A percentile compares a stretch with the other conserved stretches of the same genome.
Conservation (phyloP, 1,139 yeast genomes). For the Yamadazyma triangularis region DNA sequence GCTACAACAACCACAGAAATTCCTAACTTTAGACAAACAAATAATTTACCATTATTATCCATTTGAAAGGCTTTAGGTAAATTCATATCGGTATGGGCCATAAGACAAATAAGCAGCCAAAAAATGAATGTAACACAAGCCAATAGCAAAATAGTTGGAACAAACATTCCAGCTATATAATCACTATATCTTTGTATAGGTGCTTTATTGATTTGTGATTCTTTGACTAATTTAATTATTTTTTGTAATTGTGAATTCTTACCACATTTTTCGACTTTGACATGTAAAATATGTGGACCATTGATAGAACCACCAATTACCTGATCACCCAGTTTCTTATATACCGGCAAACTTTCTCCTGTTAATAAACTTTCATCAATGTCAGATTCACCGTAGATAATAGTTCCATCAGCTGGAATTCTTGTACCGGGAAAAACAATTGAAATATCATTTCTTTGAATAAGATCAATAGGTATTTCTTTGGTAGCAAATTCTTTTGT, state of each 20-base stretch:
- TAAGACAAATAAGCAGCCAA: conserved; percentile 52
- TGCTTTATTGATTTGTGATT: conserved; percentile 84
- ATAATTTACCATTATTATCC: conserved; percentile 53
- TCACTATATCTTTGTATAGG: conserved; percentile 92
- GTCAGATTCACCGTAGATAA: conserved; percentile 74
- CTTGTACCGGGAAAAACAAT: conserved; percentile 81
- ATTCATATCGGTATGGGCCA: conserved; percentile 8
- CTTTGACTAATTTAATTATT: conserved; percentile 79
- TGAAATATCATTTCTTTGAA: conserved; percentile 75
- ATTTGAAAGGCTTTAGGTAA: conserved; percentile 56
- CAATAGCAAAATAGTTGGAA: conserved; percentile 64
- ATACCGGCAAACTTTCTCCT: conserved; percentile 80
- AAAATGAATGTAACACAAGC: conserved; percentile 60
- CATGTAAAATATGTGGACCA: conserved; percentile 67
- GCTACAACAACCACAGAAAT: conserved; percentile 95
- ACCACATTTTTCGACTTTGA: conserved; percentile 68
- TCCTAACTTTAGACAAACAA: conserved; percentile 73
- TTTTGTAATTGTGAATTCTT: conserved; percentile 83
- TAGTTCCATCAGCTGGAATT: conserved; percentile 87
- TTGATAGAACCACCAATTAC: conserved; percentile 92
- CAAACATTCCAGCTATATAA: conserved; percentile 78
- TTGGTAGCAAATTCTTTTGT: conserved; percentile 20
- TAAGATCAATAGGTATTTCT: conserved; percentile 61
- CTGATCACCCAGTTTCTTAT: conserved; percentile 52
- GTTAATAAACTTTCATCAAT: conserved; percentile 86